Evolutionary conservation across 305 asterid species (phyloP).

Genomic region (Striga hermonthica): DNA sequence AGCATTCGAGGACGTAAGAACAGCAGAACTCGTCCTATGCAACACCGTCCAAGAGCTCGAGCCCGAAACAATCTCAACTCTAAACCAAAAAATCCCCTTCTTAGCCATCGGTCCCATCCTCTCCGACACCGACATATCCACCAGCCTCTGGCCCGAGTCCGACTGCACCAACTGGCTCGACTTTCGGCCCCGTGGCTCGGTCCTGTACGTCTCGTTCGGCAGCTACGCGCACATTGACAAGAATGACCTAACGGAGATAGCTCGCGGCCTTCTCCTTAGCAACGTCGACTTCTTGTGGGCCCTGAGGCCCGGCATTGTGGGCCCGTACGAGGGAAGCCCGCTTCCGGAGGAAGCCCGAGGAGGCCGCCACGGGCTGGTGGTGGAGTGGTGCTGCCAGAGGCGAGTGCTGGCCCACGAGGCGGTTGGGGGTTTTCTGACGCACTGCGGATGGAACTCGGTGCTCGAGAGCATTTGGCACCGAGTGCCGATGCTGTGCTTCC

Average conservation of each 20-base stretch:
- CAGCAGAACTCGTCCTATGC: conserved; percentile 23
- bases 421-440: conserved; percentile 32
- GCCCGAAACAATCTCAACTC: conserved; percentile 7
- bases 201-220: conserved; percentile 20
- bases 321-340: conserved; percentile 8
- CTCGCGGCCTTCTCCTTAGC: background rate
- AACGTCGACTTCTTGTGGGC: background rate
- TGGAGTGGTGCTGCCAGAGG: conserved; percentile 41
- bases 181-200: conserved; percentile 3
- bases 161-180: conserved; percentile 23
- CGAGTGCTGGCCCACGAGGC: conserved; percentile 33
- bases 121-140: background rate
- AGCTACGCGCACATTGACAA: background rate
- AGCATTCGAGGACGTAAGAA: conserved; percentile 25
- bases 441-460: conserved; percentile 27
- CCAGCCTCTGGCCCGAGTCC: conserved; percentile 10
- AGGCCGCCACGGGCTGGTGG: conserved; percentile 30
- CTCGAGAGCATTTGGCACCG: conserved; percentile 33
- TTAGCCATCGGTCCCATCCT: conserved; percentile 29
- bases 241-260: background rate
- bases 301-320: background rate
- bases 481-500: conserved; percentile 44
- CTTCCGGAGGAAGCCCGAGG: conserved; percentile 29
- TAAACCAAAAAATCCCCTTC: conserved; percentile 15
- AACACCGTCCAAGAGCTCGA: conserved; percentile 32